Percentiles rank a stretch among this genome's conserved stretches.
Conservation (phyloP, 176 grass and related monocot species). For the Eremochloa ophiuroides region DNA sequence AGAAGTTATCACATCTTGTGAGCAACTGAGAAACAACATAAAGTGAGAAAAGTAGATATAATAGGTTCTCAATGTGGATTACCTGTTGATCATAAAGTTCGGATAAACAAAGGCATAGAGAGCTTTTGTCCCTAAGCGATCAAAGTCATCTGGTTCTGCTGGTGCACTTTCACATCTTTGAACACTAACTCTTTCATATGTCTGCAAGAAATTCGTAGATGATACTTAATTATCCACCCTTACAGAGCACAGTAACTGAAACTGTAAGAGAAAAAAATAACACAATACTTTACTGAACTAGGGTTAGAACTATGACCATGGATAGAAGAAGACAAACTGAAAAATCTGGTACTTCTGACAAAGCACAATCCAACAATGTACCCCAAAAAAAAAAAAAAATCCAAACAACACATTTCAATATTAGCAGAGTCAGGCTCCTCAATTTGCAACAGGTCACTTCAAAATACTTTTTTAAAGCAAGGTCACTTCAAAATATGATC, state of each 20-base stretch:
- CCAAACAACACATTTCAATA: not conserved
- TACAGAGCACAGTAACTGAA: not conserved
- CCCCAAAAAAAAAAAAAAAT: not conserved
- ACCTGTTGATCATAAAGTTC: slow-evolving; percentile 99
- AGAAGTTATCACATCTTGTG: not conserved
- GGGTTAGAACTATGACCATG: not conserved
- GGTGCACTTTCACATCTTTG: slow-evolving; percentile 72
- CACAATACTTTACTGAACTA: not conserved
- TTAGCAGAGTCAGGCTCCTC: not conserved
- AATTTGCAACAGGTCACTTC: slow-evolving; percentile 8
- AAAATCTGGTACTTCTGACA: not conserved
- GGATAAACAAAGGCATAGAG: slow-evolving; percentile 93
- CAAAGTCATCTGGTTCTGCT: slow-evolving; percentile 33
- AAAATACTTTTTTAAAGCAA: too few species aligned
- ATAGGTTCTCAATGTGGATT: not conserved
- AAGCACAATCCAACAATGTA: not conserved
- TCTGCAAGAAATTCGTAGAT: slow-evolving; percentile 37
- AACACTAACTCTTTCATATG: slow-evolving; percentile 87
- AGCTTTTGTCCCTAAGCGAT: slow-evolving; percentile 79
- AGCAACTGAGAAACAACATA: not conserved
- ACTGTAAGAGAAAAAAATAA: not conserved
- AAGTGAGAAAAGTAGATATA: not conserved
- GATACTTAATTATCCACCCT: slow-evolving; percentile 16
- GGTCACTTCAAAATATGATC: not conserved
- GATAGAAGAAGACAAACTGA: not conserved